Conservation (phyloP, 768 basidiomycete species). For the Tylopilus subfusipes region DNA sequence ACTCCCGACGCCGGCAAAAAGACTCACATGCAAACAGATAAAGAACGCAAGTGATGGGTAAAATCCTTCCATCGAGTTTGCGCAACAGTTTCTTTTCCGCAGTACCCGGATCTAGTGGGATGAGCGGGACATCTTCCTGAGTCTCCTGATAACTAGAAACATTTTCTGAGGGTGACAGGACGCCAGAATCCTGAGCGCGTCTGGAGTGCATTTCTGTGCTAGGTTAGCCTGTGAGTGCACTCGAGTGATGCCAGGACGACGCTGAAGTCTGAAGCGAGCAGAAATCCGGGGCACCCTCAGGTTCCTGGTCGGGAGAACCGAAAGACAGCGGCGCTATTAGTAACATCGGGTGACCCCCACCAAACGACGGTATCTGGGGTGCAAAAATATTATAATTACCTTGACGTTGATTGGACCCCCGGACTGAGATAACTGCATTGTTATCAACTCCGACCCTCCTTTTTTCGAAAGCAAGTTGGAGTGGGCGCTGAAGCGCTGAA, state of each 20-base stretch:
- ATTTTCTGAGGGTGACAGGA: conserved; percentile 6
- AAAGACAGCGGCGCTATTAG: neutral
- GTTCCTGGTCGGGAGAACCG: neutral
- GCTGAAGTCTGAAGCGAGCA: neutral
- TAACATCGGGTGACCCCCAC: neutral
- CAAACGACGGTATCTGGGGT: neutral
- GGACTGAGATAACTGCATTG: neutral
- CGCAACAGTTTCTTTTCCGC: conserved; percentile 55
- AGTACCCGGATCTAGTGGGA: conserved; percentile 10
- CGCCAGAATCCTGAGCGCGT: conserved; percentile 2
- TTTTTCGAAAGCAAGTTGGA: too few species aligned
- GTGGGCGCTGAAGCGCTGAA: too few species aligned
- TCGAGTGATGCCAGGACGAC: neutral
- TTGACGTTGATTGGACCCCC: neutral
- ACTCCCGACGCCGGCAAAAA: neutral
- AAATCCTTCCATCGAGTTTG: conserved; percentile 63
- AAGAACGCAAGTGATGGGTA: conserved; percentile 69
- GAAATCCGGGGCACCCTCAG: neutral
- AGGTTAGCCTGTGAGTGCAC: neutral
- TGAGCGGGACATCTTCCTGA: conserved; percentile 20
- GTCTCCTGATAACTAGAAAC: neutral
- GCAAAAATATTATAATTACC: neutral
- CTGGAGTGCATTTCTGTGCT: conserved; percentile 17
- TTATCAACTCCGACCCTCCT: neutral
- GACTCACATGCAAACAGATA: conserved; percentile 74